These are phyloP conservation scores for Hericium coralloides DNA, from an alignment of 768 basidiomycete genomes.

Conservation along the genomic window DNA sequence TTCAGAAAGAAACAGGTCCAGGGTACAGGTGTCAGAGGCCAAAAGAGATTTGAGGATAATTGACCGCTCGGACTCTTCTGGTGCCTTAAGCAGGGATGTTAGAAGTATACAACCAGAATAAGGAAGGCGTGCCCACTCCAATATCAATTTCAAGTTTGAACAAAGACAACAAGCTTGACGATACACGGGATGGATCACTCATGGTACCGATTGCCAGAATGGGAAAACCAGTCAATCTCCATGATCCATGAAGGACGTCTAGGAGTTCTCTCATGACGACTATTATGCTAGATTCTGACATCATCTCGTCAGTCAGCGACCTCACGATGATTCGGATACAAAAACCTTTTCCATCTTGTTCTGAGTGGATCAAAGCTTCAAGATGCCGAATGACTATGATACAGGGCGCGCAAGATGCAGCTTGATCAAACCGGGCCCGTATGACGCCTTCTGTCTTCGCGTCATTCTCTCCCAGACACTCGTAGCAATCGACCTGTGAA, in stretches of 20 bases:
- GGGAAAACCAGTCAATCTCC: conserved; percentile 58
- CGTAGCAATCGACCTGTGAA: conserved; percentile 76
- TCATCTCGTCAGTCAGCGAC: not conserved
- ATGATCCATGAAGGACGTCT: conserved; percentile 41
- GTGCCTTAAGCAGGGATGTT: conserved; percentile 43
- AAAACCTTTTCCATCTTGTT: no score
- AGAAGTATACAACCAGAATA: not conserved
- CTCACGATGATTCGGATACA: no score
- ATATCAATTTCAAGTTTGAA: conserved; percentile 85
- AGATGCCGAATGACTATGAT: conserved; percentile 71
- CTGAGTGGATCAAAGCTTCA: conserved; percentile 66
- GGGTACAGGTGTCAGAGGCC: conserved; percentile 34
- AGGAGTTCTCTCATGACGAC: conserved; percentile 58
- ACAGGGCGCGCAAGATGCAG: conserved; percentile 73
- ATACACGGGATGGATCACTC: conserved; percentile 54
- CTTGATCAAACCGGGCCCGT: conserved; percentile 67
- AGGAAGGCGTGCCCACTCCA: conserved; percentile 38
- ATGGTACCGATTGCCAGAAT: conserved; percentile 72
- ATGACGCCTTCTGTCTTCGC: conserved; percentile 67
- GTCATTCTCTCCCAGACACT: conserved; percentile 70
- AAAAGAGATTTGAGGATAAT: conserved; percentile 47
- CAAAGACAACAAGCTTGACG: conserved; percentile 49
- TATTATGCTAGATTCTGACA: conserved; percentile 48
- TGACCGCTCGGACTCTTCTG: conserved; percentile 65
- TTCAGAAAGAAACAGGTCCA: conserved; percentile 68